Conservation (phyloP, 139 green algal genomes). For the Eudorina sp. region DNA sequence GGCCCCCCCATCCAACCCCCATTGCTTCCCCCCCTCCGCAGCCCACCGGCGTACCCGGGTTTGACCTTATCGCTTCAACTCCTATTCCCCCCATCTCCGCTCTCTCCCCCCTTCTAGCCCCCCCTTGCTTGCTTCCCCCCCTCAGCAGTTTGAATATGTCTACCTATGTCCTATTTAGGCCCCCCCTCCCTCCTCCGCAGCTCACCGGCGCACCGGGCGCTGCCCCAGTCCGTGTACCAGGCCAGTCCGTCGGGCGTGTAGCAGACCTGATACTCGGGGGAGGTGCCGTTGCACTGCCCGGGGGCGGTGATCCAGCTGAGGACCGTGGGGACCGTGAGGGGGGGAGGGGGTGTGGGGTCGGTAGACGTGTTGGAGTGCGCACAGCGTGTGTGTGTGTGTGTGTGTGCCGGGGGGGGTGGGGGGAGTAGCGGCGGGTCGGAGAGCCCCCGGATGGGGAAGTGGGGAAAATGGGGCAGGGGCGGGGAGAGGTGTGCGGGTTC, state of each 20-base stretch:
- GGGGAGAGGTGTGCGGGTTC: too few species aligned
- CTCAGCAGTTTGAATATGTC: background rate
- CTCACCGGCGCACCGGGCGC: conserved; percentile 35
- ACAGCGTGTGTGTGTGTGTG: background rate
- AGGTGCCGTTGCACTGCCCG: background rate
- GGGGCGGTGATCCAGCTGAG: background rate
- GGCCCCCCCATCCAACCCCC: too few species aligned
- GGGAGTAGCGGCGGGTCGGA: background rate
- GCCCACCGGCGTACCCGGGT: background rate
- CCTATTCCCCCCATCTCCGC: too few species aligned
- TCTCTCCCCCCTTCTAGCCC: too few species aligned
- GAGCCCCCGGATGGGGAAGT: too few species aligned
- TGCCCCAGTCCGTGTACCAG: conserved; percentile 53
- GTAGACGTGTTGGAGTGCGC: too few species aligned
- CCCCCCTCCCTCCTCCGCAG: background rate
- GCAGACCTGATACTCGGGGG: conserved; percentile 21
- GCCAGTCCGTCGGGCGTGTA: conserved; percentile 63
- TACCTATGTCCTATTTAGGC: too few species aligned
- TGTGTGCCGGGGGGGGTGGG: background rate
- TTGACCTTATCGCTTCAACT: background rate
- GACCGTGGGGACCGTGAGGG: background rate
- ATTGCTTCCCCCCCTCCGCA: background rate
- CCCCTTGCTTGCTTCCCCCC: too few species aligned
- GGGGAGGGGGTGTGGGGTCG: background rate
- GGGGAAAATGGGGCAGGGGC: too few species aligned